These are phyloP conservation scores for Salix caprea DNA, from an alignment of 345 rosid species.

Conservation along the genomic window DNA sequence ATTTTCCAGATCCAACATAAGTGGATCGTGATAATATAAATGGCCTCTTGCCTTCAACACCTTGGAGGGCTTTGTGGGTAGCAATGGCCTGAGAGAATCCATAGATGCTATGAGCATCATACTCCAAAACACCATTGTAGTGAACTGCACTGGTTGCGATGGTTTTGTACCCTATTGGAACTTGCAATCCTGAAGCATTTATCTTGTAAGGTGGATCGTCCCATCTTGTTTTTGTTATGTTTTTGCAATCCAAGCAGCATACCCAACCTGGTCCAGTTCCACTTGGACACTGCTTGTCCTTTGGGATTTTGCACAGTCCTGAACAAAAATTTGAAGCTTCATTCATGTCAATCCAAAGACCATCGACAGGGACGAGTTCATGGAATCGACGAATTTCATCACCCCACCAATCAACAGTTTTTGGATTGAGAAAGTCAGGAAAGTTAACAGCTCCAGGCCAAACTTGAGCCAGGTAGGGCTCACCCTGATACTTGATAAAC, in stretches of 20 bases:
- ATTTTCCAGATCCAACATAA: slow-evolving; percentile 82
- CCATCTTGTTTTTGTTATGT: slow-evolving; percentile 79
- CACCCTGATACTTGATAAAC: slow-evolving; percentile 82
- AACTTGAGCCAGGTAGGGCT: slow-evolving; percentile 88
- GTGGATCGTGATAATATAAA: slow-evolving; percentile 85
- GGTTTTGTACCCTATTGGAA: slow-evolving; percentile 80
- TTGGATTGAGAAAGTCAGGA: slow-evolving; percentile 96
- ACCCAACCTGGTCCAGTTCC: slow-evolving; percentile 91
- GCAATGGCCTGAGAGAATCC: slow-evolving; percentile 90
- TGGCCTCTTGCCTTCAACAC: slow-evolving; percentile 79
- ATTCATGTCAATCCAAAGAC: slow-evolving; percentile 97
- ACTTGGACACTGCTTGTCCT: slow-evolving; percentile 60
- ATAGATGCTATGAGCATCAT: slow-evolving; percentile 87
- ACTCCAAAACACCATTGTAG: slow-evolving; percentile 82
- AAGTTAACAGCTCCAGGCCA: slow-evolving; percentile 98
- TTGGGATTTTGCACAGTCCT: slow-evolving; percentile 67
- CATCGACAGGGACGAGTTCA: slow-evolving; percentile 81
- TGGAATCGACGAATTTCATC: slow-evolving; percentile 87
- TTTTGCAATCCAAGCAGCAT: slow-evolving; percentile 98
- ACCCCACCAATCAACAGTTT: slow-evolving; percentile 87
- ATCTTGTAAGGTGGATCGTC: slow-evolving; percentile 97
- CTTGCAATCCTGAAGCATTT: slow-evolving; percentile 71
- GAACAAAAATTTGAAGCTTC: slow-evolving; percentile 90
- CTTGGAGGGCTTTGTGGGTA: slow-evolving; percentile 76
- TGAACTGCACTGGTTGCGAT: slow-evolving; percentile 94